Percentiles rank a stretch among this genome's conserved stretches.
phyloP scores from a whole-genome alignment of 345 rosid species.

The Angophora floribunda region DNA sequence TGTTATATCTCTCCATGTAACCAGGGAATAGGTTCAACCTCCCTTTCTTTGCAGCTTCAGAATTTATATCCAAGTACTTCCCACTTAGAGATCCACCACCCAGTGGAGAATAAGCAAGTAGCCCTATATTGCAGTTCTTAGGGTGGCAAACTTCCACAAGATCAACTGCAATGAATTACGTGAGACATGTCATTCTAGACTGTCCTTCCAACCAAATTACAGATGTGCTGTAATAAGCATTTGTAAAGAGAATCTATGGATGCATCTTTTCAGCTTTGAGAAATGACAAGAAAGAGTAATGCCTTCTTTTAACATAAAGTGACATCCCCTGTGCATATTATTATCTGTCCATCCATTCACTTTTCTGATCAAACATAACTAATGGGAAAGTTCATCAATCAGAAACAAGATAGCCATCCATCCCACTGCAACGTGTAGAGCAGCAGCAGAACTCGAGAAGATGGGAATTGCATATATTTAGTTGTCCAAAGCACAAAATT shows the following conservation, averaged over 20 bases:
- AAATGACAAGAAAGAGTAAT: not conserved
- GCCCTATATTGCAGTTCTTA: conserved; percentile 70
- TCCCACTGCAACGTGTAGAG: not conserved
- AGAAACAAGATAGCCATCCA: not conserved
- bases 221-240: not conserved
- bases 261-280: not conserved
- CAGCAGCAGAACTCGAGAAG: not conserved
- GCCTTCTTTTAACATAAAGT: not conserved
- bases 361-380: not conserved
- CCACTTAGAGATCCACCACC: conserved; percentile 71
- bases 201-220: not conserved
- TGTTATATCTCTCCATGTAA: conserved; percentile 81
- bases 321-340: not conserved
- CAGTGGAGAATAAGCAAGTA: conserved; percentile 81
- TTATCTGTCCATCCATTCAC: not conserved
- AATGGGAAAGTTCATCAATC: not conserved
- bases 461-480: not conserved
- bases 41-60: conserved; percentile 65
- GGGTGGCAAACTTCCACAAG: conserved; percentile 92
- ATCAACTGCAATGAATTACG: conserved; percentile 43
- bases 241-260: not conserved
- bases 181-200: not conserved
- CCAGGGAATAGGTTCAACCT: conserved; percentile 80
- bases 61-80: conserved; percentile 48
- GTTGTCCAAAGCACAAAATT: not conserved